These are phyloP conservation scores for Didymella pomorum DNA, from an alignment of 2,329 filamentous ascomycete genomes.

Conservation along the genomic window DNA sequence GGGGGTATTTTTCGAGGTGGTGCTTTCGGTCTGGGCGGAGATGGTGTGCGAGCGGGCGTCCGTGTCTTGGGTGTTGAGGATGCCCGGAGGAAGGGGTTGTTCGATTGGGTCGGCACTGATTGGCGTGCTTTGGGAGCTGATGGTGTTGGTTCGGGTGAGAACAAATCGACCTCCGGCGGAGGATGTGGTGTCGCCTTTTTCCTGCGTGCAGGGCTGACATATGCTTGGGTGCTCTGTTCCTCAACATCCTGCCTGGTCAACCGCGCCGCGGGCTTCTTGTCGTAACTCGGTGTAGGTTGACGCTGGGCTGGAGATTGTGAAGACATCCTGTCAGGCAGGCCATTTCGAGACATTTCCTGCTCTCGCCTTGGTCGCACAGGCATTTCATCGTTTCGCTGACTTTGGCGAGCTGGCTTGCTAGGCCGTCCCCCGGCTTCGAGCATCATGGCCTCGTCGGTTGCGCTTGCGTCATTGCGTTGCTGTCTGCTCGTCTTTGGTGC, in stretches of 20 bases:
- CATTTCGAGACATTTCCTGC: conserved; percentile 35
- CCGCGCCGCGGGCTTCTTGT: conserved; percentile 61
- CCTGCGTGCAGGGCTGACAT: conserved; percentile 84
- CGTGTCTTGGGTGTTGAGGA: conserved; percentile 35
- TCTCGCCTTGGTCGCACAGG: conserved; percentile 38
- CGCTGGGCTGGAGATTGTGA: conserved; percentile 53
- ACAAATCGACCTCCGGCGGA: conserved; percentile 63
- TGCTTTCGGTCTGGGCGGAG: conserved; percentile 56
- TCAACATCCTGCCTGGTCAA: conserved; percentile 78
- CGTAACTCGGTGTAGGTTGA: conserved; percentile 37
- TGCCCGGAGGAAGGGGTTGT: conserved; percentile 51
- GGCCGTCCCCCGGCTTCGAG: conserved; percentile 74
- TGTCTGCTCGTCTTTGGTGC: conserved; percentile 34
- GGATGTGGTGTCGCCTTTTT: conserved; percentile 69
- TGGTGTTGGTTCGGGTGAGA: conserved; percentile 53
- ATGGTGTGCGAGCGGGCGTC: conserved; percentile 51
- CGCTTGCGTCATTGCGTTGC: conserved; percentile 33
- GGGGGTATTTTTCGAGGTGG: conserved; percentile 69
- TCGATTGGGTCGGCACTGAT: conserved; percentile 48
- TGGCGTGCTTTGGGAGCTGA: conserved; percentile 39
- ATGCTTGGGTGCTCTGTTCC: conserved; percentile 81
- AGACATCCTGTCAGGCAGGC: conserved; percentile 47
- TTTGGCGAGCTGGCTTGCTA: conserved; percentile 47
- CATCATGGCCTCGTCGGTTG: conserved; percentile 72
- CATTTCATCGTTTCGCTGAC: conserved; percentile 34